Base-by-base conservation (phyloP, 768 basidiomycete species). In the Leccinum pellstonianum region DNA sequence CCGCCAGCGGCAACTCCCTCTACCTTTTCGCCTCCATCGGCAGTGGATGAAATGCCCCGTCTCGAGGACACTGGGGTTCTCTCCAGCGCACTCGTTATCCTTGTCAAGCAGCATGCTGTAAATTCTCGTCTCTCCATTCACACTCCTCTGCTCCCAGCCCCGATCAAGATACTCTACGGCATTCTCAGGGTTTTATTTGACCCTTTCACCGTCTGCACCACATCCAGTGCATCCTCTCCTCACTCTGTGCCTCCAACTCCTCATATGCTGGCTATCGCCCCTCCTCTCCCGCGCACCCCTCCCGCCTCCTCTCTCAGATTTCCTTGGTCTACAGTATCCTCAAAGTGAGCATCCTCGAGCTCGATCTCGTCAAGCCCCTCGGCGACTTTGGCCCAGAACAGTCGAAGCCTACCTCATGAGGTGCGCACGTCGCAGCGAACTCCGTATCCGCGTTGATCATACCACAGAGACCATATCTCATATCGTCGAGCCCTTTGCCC, bases 181-280 rank as follows among this genome's bases (percentile, higher is more conserved):
- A 84, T 95, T 52, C 86, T 99, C 64, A 94, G 97, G 76, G 89
- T 90, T 46, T 89, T 92, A 6, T 96, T 98, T 68, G 93, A 98
- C 71, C 96, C 96, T 0, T 83, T 96, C 86, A 33, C 0, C 87
- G 25, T 97, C 59, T 93, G 92, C 72, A 72, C 82, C 72, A 72
- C 82, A 5, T 81, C 83, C 61, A 86, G 4, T 92, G 94, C 10
- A 79, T 98, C 61, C 83, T 98, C 56, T 76, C 82, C 48, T 68
- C 78, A 5, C 82, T 95, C 57, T 73, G 77, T 21, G 74, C 81
- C 11, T 55, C 31, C 25, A 66, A 63, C 10, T 64, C 72, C 0
- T 79, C 85, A 1, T 95, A 91, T 67, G 80, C 88, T 0, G 86
- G 88, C 1, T 98, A 98, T 75, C 84, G 95, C 21, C 83, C n/a